Conservation (phyloP, 176 grass and related monocot genomes). For the Oryza meridionalis region DNA sequence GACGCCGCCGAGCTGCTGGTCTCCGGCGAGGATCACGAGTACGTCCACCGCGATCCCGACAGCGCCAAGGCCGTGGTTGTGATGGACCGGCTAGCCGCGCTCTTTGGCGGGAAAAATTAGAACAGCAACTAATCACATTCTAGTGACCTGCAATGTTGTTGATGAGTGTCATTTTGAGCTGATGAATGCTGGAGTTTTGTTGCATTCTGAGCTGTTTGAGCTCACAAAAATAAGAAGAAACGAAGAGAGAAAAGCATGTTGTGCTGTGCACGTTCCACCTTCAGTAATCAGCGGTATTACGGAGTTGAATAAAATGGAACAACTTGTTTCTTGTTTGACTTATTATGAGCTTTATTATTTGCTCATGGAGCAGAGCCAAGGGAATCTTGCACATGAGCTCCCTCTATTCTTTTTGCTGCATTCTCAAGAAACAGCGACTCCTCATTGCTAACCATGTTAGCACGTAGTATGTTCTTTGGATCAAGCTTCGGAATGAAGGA, state of each 20-base stretch:
- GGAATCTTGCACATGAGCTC: neutral
- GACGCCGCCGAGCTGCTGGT: constrained; percentile 16
- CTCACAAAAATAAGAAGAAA: neutral
- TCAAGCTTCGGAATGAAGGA: neutral
- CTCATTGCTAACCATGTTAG: neutral
- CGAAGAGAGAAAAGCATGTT: neutral
- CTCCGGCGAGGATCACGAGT: constrained; percentile 47
- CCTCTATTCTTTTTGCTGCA: neutral
- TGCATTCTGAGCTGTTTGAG: neutral
- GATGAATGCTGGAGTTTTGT: neutral
- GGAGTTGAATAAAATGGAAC: neutral
- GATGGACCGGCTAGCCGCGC: constrained; percentile 26
- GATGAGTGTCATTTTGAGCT: too few species aligned
- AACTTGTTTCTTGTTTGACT: neutral
- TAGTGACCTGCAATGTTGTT: too few species aligned
- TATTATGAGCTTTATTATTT: neutral
- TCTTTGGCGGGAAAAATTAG: constrained; percentile 1
- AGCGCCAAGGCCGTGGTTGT: constrained; percentile 37
- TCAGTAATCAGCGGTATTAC: too few species aligned
- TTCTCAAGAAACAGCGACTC: neutral
- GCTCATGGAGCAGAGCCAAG: neutral
- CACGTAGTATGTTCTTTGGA: neutral
- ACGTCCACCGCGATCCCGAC: constrained; percentile 21
- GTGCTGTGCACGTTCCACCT: neutral
- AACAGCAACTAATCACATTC: neutral